Evolutionary conservation across 352 stramenopile genomes (phyloP), one percentile per base, ranked within the genome.

Genomic region (Peronospora farinosa): DNA sequence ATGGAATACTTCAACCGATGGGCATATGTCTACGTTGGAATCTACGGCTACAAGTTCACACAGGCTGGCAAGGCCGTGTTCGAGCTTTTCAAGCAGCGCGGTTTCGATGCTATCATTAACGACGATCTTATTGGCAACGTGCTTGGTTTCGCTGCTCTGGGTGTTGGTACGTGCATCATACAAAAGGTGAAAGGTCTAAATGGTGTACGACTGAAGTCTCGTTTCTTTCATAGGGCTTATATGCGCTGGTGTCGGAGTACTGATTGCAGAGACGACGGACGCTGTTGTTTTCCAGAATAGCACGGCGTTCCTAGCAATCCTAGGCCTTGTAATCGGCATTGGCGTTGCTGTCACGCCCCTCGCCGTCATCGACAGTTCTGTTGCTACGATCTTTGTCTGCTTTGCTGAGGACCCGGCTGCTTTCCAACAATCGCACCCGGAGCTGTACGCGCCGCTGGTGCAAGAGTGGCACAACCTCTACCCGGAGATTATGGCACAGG

Each of bases 301-400:
- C 50, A 86, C 78, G n/a, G 78, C 72, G 1, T 74, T 84, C 52
- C 40, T 94, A 38, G 78, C 72, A 7, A 74, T 92, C 17, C 53
- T 98, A 39, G 90, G 92, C 28, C 71, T 97, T n/a, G 61, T 96
- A 23, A 69, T 97, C 23, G 91, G 91, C 39, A 66, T 93, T 25
- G 77, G 91, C 6, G 67, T 98, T 11, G 83, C 88, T 15, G 76
- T 85, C 40, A 96, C 96, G 8, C 75, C 95, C 28, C 72, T 97
- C 28, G 83, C 84, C 39, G 90, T 97, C 28, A 90, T 98, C 23
- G 83, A 94, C 60, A 96, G 84, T 54, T 96, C 92, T 2, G 88
- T 98, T 13, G 92, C 95, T 36, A 98, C 95, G 2, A 91, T 98
- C 32, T 97, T 98, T 59, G 95, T 98, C 10, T 98, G 92, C 72